Percentiles rank a stretch among this genome's conserved stretches.
Conservation (phyloP, 768 basidiomycete genomes). For the Macrolepiota albuminosa region DNA sequence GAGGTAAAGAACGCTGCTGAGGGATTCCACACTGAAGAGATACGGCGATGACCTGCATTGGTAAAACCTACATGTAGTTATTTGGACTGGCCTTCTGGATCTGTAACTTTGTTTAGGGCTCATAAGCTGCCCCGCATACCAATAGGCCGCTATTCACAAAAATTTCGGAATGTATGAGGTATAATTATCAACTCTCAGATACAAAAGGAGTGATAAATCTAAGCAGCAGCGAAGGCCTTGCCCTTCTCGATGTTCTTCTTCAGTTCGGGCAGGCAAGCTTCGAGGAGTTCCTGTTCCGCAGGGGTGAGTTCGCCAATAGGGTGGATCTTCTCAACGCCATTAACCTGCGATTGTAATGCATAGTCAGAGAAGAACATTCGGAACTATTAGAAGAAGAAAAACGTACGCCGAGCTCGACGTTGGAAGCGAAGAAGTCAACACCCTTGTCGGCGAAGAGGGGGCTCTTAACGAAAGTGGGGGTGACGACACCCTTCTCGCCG, state of each 20-base stretch:
- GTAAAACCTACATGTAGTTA: background rate
- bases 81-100: background rate
- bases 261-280: slow-evolving; percentile 85
- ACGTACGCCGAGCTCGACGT: slow-evolving; percentile 89
- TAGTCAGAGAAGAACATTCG: slow-evolving; percentile 1
- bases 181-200: slow-evolving; percentile 1
- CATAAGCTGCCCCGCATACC: too few relatives aligned
- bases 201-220: background rate
- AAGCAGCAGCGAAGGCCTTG: slow-evolving; percentile 64
- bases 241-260: slow-evolving; percentile 99
- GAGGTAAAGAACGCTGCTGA: slow-evolving; percentile 14
- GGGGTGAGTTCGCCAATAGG: slow-evolving; percentile 74
- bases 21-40: slow-evolving; percentile 9
- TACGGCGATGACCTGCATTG: background rate
- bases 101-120: background rate
- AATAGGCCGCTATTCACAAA: background rate
- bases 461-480: slow-evolving; percentile 87
- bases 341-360: slow-evolving; percentile 41
- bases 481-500: slow-evolving; percentile 84
- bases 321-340: slow-evolving; percentile 93
- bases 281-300: slow-evolving; percentile 82
- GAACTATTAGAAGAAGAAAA: slow-evolving; percentile 16
- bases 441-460: slow-evolving; percentile 81
- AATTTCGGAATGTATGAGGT: background rate
- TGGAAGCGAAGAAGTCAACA: slow-evolving; percentile 91